These are phyloP conservation scores for Ganoderma lucidum DNA, from an alignment of 1,284 basidiomycete species.

Conservation along the genomic window DNA sequence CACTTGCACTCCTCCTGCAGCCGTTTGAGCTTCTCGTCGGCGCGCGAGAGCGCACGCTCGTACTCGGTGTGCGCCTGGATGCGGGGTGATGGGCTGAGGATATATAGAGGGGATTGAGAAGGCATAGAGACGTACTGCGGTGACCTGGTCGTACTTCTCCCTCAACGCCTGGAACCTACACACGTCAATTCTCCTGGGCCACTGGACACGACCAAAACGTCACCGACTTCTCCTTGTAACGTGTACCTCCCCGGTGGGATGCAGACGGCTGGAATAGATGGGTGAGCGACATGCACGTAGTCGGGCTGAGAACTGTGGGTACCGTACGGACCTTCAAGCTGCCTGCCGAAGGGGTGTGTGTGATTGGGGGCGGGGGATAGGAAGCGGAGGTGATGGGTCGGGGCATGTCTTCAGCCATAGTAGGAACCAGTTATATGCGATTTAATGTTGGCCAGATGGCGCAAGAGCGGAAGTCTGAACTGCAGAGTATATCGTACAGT, in stretches of 20 bases:
- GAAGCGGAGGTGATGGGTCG: constrained; percentile 7
- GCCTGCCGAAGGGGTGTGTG: constrained; percentile 7
- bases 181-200: constrained; percentile 8
- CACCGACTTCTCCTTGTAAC: constrained; percentile 43
- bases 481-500: not conserved
- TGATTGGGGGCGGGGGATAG: constrained; percentile 10
- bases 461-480: not conserved
- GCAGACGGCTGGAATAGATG: not conserved
- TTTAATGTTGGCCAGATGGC: not conserved
- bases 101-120: not conserved
- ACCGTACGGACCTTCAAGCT: constrained; percentile 10
- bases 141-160: constrained; percentile 62
- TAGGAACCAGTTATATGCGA: not conserved
- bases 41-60: constrained; percentile 54
- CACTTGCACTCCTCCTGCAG: constrained; percentile 69
- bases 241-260: constrained; percentile 27
- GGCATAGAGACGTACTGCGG: constrained; percentile 46
- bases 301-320: not conserved
- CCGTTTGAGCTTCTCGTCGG: constrained; percentile 57
- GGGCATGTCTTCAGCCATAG: constrained; percentile 14
- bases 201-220: not conserved
- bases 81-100: not conserved
- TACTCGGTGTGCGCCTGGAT: constrained; percentile 52
- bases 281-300: not conserved
- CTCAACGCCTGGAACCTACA: constrained; percentile 60